A percentile compares a stretch with the other conserved stretches of the same genome.
These are phyloP conservation scores for Kuraishia capsulata DNA, from an alignment of 805 yeast species.

Conservation along the genomic window DNA sequence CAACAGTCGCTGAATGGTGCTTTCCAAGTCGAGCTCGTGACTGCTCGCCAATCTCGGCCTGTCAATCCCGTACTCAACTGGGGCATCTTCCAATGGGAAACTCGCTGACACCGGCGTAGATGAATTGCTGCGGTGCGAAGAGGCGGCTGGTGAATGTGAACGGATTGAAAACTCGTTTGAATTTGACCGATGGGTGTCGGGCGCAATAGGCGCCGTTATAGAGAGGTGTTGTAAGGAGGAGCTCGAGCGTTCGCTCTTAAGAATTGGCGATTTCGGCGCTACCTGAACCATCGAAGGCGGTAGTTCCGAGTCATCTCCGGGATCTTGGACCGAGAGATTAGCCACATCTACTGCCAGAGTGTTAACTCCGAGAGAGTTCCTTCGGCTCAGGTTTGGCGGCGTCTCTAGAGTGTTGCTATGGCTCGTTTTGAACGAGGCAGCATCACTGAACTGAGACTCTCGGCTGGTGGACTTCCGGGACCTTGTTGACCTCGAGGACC, in stretches of 20 bases:
- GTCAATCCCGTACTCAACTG: not conserved
- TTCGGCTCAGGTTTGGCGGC: not conserved
- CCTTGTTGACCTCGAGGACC: slow-evolving; percentile 15
- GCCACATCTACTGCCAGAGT: slow-evolving; percentile 1
- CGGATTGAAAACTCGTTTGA: not conserved
- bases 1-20: slow-evolving; percentile 77
- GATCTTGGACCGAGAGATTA: slow-evolving; percentile 4
- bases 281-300: slow-evolving; percentile 65
- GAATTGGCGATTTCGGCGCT: slow-evolving; percentile 68
- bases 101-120: slow-evolving; percentile 4
- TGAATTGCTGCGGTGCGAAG: slow-evolving; percentile 7
- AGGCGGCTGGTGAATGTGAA: not conserved
- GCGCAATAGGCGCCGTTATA: no score
- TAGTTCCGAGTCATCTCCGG: slow-evolving; percentile 22
- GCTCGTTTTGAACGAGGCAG: slow-evolving; percentile 22
- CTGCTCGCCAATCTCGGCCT: slow-evolving; percentile 1
- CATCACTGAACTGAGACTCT: slow-evolving; percentile 11
- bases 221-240: slow-evolving; percentile 7
- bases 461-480: not conserved
- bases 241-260: slow-evolving; percentile 36
- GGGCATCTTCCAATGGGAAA: not conserved
- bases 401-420: not conserved
- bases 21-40: slow-evolving; percentile 54
- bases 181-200: not conserved
- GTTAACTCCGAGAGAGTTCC: not conserved